Base-by-base conservation (phyloP, 352 stramenopile genomes). In the Hyaloperonospora brassicae region DNA sequence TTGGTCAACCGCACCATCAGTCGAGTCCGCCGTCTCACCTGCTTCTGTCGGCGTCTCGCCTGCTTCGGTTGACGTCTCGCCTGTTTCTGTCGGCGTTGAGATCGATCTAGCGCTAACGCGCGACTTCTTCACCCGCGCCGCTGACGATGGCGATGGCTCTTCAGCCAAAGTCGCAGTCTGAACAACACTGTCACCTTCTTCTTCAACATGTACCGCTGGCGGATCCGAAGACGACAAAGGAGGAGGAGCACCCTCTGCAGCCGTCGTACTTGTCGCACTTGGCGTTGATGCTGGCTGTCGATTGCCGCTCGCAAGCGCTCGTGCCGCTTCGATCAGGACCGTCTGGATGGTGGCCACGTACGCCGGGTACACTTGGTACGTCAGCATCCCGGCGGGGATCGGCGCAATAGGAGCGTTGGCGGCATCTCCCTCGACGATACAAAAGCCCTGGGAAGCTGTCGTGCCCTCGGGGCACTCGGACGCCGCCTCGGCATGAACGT, bases 261-360 rank as follows among this genome's bases (percentile, higher is more conserved):
- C 8, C 34, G 42, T 42, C 1, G 48, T 49, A 27, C 44, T 21
- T 13, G 48, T 17, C 5, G 42, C 35, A 1, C 51, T 46, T 1
- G 53, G 30, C 14, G 50, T 38, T 23, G 47, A 13, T 9, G 43
- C 43, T 14, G 21, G 17, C 24, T 38, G 17, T 5, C 35, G 36
- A 47, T 47, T 5, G 7, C 52, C 51, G 39, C 57, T 56, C 25
- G 67, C 53, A 38, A 68, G 53, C 6, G 58, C 64, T 57, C 68
- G 52, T 35, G 66, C 63, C 14, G 56, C 44, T 21, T 72, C 71
- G 40, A 75, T 59, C 25, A 88, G 56, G 24, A 71, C 60, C 41
- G 73, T 73, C 48, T 85, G 70, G 56, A 84, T 75, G 52, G 73
- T 59, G 23, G 52, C 50, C 25, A 86, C 68, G 56, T 83, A 86